A percentile compares a stretch with the other conserved stretches of the same genome.
Conservation (phyloP, 2,329 filamentous ascomycete species). For the Botrytis medusae region DNA sequence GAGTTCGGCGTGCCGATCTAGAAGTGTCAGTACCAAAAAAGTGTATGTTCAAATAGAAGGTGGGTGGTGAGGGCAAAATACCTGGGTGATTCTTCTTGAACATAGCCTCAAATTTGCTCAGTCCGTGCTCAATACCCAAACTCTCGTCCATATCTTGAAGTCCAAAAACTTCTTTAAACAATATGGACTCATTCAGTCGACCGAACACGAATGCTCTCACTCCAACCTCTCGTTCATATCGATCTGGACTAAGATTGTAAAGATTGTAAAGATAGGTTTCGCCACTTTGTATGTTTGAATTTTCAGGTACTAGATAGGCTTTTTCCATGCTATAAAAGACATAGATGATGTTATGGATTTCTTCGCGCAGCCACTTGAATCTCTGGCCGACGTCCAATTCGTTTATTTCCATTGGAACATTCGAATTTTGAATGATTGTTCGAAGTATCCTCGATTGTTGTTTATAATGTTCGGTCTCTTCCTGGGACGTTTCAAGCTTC, state of each 20-base stretch:
- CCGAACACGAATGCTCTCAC: neutral
- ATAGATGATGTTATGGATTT: neutral
- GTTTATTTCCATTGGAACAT: neutral
- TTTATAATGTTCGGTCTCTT: neutral
- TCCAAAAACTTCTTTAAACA: neutral
- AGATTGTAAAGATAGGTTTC: neutral
- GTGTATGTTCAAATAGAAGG: neutral
- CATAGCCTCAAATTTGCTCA: neutral
- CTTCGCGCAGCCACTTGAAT: neutral
- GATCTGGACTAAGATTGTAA: neutral
- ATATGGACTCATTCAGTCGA: rapidly evolving
- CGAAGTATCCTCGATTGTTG: neutral
- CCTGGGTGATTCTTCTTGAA: neutral
- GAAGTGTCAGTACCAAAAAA: neutral
- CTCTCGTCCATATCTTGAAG: neutral
- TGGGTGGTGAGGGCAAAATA: neutral
- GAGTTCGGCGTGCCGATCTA: neutral
- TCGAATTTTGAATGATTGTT: neutral
- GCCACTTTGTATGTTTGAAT: neutral
- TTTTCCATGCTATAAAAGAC: neutral
- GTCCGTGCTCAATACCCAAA: neutral
- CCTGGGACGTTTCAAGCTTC: neutral
- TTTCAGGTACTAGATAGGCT: neutral
- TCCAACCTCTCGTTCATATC: neutral
- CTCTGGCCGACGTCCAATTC: rapidly evolving